A percentile compares a stretch with the other conserved stretches of the same genome.
phyloP scores from a whole-genome alignment of 2,329 filamentous ascomycete genomes.

The Talaromyces rugulosus region DNA sequence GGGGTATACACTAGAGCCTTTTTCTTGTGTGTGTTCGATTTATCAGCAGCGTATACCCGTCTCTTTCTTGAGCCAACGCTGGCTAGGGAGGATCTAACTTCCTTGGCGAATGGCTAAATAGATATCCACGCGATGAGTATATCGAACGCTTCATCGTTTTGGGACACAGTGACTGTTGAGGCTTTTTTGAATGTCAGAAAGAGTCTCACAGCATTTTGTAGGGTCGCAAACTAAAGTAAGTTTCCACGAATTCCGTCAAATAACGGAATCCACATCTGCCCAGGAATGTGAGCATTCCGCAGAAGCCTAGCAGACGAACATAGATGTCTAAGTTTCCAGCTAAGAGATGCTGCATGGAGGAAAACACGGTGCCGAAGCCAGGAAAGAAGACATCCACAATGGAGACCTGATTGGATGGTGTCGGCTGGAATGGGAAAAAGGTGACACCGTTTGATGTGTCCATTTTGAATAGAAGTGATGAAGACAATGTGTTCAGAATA shows the following conservation, averaged over 20 bases:
- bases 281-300: not conserved
- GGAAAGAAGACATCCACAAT: not conserved
- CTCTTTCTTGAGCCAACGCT: not conserved
- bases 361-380: not conserved
- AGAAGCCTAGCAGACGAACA: not conserved
- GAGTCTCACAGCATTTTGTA: not conserved
- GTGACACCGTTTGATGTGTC: not conserved
- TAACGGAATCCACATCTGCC: not conserved
- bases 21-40: not conserved
- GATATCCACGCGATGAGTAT: not conserved
- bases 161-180: not conserved
- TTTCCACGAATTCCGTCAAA: not conserved
- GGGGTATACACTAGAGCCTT: not conserved
- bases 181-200: not conserved
- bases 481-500: not conserved
- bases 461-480: not conserved
- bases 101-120: not conserved
- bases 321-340: not conserved
- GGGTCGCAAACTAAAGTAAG: not conserved
- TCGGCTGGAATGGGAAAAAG: not conserved
- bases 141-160: not conserved
- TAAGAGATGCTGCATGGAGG: not conserved
- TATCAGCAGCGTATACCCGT: not conserved
- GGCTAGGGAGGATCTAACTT: not conserved
- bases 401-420: not conserved